A percentile compares a stretch with the other conserved stretches of the same genome.
Conservation (phyloP, 352 stramenopile species). For the Thraustochytrium sp. region DNA sequence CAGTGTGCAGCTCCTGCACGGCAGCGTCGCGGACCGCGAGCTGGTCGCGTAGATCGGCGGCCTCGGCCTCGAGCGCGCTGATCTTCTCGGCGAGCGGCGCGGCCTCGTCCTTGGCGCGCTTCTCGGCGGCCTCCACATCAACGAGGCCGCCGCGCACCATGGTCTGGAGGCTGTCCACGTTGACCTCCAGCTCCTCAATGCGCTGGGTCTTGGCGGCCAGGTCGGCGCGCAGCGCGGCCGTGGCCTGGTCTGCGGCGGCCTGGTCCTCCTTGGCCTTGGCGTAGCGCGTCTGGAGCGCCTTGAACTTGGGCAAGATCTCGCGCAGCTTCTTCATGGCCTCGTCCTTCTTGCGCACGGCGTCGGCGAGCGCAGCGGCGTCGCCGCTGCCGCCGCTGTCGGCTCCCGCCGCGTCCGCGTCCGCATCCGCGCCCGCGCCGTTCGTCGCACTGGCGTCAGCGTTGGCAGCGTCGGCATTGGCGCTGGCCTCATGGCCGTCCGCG, state of each 20-base stretch:
- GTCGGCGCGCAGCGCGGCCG: background rate
- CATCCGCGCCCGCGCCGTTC: background rate
- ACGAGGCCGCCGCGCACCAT: background rate
- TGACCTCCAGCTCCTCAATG: constrained; percentile 13
- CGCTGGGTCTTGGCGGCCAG: background rate
- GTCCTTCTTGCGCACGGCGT: background rate
- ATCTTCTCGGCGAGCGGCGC: background rate
- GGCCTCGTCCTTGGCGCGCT: background rate
- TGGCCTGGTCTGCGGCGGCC: background rate
- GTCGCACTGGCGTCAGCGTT: background rate
- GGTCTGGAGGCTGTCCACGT: background rate
- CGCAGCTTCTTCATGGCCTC: constrained; percentile 1
- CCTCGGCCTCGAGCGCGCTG: background rate
- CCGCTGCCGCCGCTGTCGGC: background rate
- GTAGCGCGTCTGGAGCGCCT: constrained; percentile 4
- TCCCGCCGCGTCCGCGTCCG: background rate
- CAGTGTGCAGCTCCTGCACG: background rate
- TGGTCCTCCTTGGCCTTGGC: background rate
- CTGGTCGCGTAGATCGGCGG: background rate
- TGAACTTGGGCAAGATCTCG: background rate
- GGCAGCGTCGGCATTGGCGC: background rate
- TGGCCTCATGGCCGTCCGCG: background rate
- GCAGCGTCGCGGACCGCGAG: background rate
- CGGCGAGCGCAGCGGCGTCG: background rate
- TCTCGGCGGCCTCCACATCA: background rate